phyloP scores from a whole-genome alignment of 2,329 filamentous ascomycete genomes.

The Penicillium italicum region DNA sequence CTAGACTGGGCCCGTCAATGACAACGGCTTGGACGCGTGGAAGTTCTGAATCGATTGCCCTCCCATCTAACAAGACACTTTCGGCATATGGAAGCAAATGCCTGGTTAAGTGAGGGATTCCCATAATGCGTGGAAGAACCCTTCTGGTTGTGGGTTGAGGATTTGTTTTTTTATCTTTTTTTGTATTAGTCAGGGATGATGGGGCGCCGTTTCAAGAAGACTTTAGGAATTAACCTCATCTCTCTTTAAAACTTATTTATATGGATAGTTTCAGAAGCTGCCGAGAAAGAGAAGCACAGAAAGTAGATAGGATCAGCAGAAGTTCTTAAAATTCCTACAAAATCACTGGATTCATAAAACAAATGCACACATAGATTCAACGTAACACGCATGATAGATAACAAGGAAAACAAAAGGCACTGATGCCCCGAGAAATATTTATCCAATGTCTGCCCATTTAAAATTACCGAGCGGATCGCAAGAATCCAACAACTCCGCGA shows the following conservation, averaged over 20 bases:
- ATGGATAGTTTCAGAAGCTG: background rate
- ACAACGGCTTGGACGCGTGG: conserved; percentile 39
- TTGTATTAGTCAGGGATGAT: conserved; percentile 2
- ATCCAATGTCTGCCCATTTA: background rate
- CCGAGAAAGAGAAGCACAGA: background rate
- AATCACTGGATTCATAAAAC: background rate
- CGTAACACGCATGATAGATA: background rate
- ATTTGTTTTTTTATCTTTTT: background rate
- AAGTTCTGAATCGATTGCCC: conserved; percentile 3
- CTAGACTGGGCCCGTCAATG: conserved; percentile 76
- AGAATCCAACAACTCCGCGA: conserved; percentile 76
- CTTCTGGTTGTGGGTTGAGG: background rate
- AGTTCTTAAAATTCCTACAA: background rate
- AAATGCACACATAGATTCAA: background rate
- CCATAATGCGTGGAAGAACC: conserved; percentile 23
- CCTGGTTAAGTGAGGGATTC: conserved; percentile 34
- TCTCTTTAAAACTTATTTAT: background rate
- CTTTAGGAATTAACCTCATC: background rate
- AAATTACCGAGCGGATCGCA: conserved; percentile 56
- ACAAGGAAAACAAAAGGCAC: background rate
- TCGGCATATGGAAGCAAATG: conserved; percentile 34
- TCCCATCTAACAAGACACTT: conserved; percentile 19
- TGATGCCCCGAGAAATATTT: background rate
- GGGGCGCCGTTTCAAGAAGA: background rate
- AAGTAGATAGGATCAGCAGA: background rate